Evolutionary conservation across 257 asterid genomes (phyloP).

Genomic region (Penstemon davidsonii): DNA sequence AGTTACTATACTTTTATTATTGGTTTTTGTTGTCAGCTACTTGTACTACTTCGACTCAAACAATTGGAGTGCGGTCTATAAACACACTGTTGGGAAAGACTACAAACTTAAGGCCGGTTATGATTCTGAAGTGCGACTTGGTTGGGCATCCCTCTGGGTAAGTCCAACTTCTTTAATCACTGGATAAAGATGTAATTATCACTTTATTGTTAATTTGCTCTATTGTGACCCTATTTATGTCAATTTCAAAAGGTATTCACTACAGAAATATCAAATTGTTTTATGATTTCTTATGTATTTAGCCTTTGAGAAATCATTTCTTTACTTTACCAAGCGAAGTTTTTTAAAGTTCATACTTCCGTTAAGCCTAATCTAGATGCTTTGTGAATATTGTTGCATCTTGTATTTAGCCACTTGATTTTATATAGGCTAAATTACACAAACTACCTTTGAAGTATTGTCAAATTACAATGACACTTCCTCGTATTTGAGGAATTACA

Average conservation of each 20-base stretch:
- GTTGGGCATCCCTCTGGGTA: slow-evolving; percentile 99
- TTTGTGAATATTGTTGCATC: background rate
- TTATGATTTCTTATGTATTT: too few species aligned
- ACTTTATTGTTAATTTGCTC: slow-evolving; percentile 22
- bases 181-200: slow-evolving; percentile 5
- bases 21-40: slow-evolving; percentile 53
- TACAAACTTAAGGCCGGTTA: slow-evolving; percentile 90
- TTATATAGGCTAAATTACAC: too few species aligned
- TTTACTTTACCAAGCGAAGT: background rate
- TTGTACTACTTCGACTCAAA: slow-evolving; percentile 75
- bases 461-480: too few species aligned
- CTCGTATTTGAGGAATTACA: too few species aligned
- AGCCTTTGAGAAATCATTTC: background rate
- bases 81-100: slow-evolving; percentile 81
- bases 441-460: too few species aligned
- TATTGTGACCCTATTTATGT: background rate
- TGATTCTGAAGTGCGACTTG: slow-evolving; percentile 86
- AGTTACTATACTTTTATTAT: slow-evolving; percentile 15
- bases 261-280: background rate
- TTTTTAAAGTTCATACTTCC: too few species aligned
- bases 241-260: background rate
- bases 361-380: background rate
- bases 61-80: slow-evolving; percentile 81
- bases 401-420: background rate
- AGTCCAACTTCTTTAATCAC: slow-evolving; percentile 29